Evolutionary conservation across 2,329 filamentous ascomycete species (phyloP).

Genomic region (Colletotrichum filicis): DNA sequence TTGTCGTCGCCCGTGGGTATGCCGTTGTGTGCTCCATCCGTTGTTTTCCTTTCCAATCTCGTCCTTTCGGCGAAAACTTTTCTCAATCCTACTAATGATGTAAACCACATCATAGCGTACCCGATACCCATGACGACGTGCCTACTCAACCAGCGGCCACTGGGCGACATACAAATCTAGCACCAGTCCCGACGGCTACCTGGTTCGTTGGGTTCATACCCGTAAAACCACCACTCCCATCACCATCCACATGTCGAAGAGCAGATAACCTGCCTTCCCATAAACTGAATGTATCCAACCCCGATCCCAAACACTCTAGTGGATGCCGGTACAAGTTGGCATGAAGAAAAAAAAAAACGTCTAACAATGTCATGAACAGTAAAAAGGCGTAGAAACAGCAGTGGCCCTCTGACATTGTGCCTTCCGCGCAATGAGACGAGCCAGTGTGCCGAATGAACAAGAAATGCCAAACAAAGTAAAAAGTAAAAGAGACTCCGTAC

Average conservation of each 20-base stretch:
- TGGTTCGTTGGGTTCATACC: constrained; percentile 14
- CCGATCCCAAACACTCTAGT: constrained; percentile 20
- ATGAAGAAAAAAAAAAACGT: constrained; percentile 32
- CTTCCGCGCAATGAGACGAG: constrained; percentile 21
- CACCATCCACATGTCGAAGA: neutral
- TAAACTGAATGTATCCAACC: neutral
- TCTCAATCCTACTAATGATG: neutral
- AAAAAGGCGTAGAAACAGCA: neutral
- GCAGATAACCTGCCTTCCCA: constrained; percentile 2
- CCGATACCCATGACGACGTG: neutral
- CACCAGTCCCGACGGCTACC: constrained; percentile 14
- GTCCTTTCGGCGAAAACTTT: neutral
- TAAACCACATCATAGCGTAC: neutral
- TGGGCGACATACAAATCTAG: constrained; percentile 6
- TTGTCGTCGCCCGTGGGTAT: neutral
- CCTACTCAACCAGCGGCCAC: neutral
- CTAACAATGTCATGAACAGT: constrained; percentile 34
- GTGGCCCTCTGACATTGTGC: constrained; percentile 1
- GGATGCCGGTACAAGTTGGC: constrained; percentile 20
- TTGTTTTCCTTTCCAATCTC: constrained; percentile 24
- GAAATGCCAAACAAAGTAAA: constrained; percentile 13
- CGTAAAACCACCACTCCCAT: constrained; percentile 21
- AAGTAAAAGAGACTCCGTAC: constrained; percentile 33
- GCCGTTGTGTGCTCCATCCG: constrained; percentile 4
- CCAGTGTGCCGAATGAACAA: constrained; percentile 10